phyloP scores from a whole-genome alignment of 768 basidiomycete genomes.

The Suillus alpinus region DNA sequence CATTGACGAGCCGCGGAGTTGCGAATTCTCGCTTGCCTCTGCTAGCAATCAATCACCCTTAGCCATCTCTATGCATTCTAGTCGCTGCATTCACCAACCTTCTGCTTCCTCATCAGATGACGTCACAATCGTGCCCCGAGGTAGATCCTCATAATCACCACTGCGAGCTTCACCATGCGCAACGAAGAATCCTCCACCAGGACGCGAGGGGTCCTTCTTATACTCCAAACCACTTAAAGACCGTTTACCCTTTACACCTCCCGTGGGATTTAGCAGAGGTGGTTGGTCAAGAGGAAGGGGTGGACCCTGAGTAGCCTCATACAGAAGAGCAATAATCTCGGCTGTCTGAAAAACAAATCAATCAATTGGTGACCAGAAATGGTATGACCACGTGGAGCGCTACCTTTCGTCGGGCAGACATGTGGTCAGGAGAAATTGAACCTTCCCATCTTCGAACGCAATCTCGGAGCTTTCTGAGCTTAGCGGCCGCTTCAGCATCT shows the following conservation, averaged over 20 bases:
- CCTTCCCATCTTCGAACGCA: conserved; percentile 86
- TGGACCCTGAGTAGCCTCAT: conserved; percentile 89
- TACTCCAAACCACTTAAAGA: conserved; percentile 60
- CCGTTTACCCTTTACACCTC: conserved; percentile 58
- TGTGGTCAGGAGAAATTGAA: conserved; percentile 86
- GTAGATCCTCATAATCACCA: conserved; percentile 51
- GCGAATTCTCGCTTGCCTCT: conserved; percentile 15
- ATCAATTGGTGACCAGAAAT: background rate
- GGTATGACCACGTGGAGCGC: conserved; percentile 17
- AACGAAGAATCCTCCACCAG: conserved; percentile 86
- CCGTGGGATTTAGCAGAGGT: conserved; percentile 77
- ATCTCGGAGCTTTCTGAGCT: conserved; percentile 78
- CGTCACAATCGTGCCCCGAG: conserved; percentile 53
- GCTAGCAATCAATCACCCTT: conserved; percentile 3
- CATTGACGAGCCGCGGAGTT: conserved; percentile 37
- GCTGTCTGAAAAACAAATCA: conserved; percentile 58
- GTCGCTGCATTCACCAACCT: conserved; percentile 40
- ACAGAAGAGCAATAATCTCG: conserved; percentile 88
- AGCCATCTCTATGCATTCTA: conserved; percentile 11
- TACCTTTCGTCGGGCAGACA: conserved; percentile 90
- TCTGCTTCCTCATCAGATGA: conserved; percentile 46
- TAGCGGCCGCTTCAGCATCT: conserved; percentile 69
- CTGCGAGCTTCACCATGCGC: conserved; percentile 49
- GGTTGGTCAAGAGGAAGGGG: conserved; percentile 50
- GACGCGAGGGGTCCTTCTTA: conserved; percentile 73